phyloP scores from a whole-genome alignment of 1,284 basidiomycete genomes.

The Ceratobasidium papillatum region DNA sequence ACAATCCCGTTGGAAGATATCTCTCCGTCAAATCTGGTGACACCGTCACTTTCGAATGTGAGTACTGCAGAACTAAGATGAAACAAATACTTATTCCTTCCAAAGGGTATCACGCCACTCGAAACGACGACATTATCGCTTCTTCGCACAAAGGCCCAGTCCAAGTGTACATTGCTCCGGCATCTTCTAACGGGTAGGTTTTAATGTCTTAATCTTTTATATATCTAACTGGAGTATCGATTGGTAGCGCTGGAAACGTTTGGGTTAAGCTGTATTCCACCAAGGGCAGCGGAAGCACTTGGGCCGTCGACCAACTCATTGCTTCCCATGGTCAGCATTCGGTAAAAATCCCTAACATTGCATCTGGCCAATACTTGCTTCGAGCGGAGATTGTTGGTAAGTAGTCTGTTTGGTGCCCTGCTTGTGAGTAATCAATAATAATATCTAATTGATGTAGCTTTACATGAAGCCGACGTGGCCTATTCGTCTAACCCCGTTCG shows the following conservation, averaged over 20 bases:
- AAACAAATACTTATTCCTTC: background rate
- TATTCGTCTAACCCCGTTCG: slow-evolving; percentile 18
- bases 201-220: background rate
- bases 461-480: slow-evolving; percentile 21
- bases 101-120: slow-evolving; percentile 3
- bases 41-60: slow-evolving; percentile 37
- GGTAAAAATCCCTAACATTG: slow-evolving; percentile 41
- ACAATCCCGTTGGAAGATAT: background rate
- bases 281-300: slow-evolving; percentile 24
- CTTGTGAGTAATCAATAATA: background rate
- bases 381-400: slow-evolving; percentile 42
- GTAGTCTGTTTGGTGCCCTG: background rate
- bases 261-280: slow-evolving; percentile 39
- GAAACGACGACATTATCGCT: slow-evolving; percentile 40
- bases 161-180: slow-evolving; percentile 39
- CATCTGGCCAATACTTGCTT: slow-evolving; percentile 40
- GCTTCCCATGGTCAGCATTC: slow-evolving; percentile 42
- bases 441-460: background rate
- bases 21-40: slow-evolving; percentile 34
- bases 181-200: slow-evolving; percentile 39
- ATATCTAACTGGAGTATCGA: too few relatives aligned
- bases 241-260: slow-evolving; percentile 34
- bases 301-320: slow-evolving; percentile 41
- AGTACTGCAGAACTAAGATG: background rate
- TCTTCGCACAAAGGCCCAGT: slow-evolving; percentile 37